Evolutionary conservation across 2,329 filamentous ascomycete genomes (phyloP), one percentile per base, ranked within the genome.

Genomic region (Aspergillus viridinutans): DNA sequence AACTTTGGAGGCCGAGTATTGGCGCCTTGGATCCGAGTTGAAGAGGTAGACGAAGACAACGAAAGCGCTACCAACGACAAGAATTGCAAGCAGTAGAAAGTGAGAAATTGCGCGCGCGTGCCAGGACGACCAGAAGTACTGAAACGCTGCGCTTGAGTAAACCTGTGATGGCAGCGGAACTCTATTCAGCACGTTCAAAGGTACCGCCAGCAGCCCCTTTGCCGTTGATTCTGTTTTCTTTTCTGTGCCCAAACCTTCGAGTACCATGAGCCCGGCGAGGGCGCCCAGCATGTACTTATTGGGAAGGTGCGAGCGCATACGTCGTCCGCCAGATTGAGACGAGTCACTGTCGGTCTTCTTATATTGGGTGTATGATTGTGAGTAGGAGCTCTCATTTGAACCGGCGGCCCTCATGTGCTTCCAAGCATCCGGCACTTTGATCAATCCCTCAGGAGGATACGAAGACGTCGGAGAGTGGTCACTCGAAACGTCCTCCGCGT

Each of bases 221-320:
- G 85, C 80, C 5, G 86, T 80, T 1, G 81, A 81, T 52, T 89
- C 86, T 0, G 68, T 60, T 83, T 70, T 85, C 74, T 74, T 91
- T 84, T 64, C 86, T 77, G 69, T 89, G 83, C 82, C 81, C 55
- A 92, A 80, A 1, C 90, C 91, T 75, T 97, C 92, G 64, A 96
- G 77, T 35, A 97, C 83, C 92, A 97, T 96, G 20, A 97, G 80
- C 14, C 91, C 92, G 25, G 92, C 93, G 58, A 97, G 83, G 20
- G 92, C 93, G 45, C 93, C 93, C 4, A 97, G 86, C 90, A 97
- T 94, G 63, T 97, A 81, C 76, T 95, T 96, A 67, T 82, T 84
- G 65, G 78, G 74, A 59, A 85, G 75, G 63, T 81, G 78, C 38
- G 81, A 81, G 47, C 78, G 76, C 60, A 72, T 72, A 20, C 75